Percentiles rank a stretch among this genome's conserved stretches.
These are phyloP conservation scores for Pythium chondricola DNA, from an alignment of 352 stramenopile species.

Conservation along the genomic window DNA sequence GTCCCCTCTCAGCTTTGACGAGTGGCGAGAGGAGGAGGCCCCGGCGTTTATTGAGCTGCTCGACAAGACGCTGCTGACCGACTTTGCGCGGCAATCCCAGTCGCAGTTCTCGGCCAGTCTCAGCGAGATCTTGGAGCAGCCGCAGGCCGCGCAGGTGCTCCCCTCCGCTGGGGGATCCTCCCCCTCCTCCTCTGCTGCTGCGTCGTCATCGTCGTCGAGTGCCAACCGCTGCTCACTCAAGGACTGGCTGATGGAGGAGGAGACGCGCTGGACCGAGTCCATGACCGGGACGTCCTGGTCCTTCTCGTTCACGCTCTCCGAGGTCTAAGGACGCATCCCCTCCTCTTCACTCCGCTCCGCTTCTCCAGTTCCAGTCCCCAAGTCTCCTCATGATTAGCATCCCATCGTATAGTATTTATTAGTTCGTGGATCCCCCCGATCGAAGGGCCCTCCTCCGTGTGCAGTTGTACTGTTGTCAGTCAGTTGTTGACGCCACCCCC, in stretches of 20 bases:
- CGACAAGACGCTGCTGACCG: constrained; percentile 34
- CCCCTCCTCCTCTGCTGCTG: too few species aligned
- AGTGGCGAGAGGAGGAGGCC: constrained; percentile 41
- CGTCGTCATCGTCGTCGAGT: constrained; percentile 1
- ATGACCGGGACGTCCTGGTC: constrained; percentile 53
- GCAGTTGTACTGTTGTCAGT: too few species aligned
- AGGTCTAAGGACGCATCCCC: too few species aligned
- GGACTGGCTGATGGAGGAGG: constrained; percentile 54
- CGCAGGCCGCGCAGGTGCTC: neutral
- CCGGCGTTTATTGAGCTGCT: constrained; percentile 33
- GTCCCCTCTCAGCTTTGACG: constrained; percentile 55
- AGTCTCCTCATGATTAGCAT: too few species aligned
- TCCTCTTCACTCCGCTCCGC: too few species aligned
- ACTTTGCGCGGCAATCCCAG: constrained; percentile 38
- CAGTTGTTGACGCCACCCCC: too few species aligned
- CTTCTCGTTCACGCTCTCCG: constrained; percentile 39
- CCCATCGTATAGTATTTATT: too few species aligned
- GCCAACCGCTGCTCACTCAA: constrained; percentile 36
- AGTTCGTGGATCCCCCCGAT: too few species aligned
- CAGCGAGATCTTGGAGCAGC: constrained; percentile 8
- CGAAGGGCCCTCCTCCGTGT: too few species aligned
- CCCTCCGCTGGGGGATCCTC: too few species aligned
- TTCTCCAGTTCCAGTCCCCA: too few species aligned
- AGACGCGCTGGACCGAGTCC: constrained; percentile 48
- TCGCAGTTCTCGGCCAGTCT: constrained; percentile 17